Conservation (phyloP, 495 filamentous ascomycete species). For the Barbatosphaeria neglecta region DNA sequence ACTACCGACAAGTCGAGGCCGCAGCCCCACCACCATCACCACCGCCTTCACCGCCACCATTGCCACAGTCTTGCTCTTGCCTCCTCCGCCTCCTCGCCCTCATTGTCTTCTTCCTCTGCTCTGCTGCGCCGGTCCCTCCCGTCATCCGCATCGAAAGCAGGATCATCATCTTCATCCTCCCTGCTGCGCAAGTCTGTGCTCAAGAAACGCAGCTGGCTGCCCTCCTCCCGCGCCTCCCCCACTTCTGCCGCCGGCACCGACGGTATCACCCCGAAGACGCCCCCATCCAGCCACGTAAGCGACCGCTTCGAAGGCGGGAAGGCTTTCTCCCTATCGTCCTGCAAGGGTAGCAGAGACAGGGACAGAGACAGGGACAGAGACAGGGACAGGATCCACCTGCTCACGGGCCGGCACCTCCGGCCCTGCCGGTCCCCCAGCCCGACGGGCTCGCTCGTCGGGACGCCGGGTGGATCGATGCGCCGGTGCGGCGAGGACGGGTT, state of each 20-base stretch:
- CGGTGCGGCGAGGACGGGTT: slow-evolving; percentile 37
- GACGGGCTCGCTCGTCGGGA: slow-evolving; percentile 13
- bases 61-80: too few relatives aligned
- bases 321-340: too few relatives aligned
- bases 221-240: neutral
- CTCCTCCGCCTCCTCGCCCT: too few relatives aligned
- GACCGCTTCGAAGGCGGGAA: neutral
- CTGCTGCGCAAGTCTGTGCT: neutral
- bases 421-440: neutral
- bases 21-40: neutral
- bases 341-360: neutral
- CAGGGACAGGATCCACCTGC: neutral
- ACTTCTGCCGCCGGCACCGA: neutral
- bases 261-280: neutral
- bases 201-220: neutral
- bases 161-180: too few relatives aligned
- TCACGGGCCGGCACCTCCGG: neutral
- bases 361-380: neutral
- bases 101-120: too few relatives aligned
- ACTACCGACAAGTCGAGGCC: too few relatives aligned
- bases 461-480: slow-evolving; percentile 29
- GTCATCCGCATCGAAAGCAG: neutral
- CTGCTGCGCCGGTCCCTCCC: too few relatives aligned
- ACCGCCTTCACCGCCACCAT: neutral
- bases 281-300: too few relatives aligned